Percentiles rank a stretch among this genome's conserved stretches.
Evolutionary conservation across 1,284 basidiomycete genomes (phyloP).

Genomic region (Boletus albobrunnescens): DNA sequence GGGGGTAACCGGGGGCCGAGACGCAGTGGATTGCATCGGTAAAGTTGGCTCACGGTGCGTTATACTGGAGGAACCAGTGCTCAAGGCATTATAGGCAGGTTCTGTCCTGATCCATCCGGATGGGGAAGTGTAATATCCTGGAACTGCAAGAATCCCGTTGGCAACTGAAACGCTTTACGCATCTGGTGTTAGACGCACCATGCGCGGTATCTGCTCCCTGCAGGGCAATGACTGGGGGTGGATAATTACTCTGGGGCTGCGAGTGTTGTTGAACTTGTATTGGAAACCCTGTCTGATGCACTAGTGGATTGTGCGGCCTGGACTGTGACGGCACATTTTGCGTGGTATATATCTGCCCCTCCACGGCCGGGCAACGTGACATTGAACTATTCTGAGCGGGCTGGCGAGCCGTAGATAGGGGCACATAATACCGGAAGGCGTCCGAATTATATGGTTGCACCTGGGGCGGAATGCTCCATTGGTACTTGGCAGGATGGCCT

Average conservation of each 20-base stretch:
- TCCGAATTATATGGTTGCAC: constrained; percentile 6
- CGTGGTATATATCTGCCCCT: constrained; percentile 11
- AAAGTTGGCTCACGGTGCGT: constrained; percentile 1
- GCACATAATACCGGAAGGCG: constrained; percentile 8
- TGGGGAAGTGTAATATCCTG: constrained; percentile 6
- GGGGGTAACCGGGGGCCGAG: constrained; percentile 1
- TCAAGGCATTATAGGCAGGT: background rate
- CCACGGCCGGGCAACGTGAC: constrained; percentile 1
- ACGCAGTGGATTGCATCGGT: background rate
- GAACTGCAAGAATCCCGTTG: constrained; percentile 1
- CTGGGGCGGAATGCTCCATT: constrained; percentile 4
- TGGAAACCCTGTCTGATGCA: constrained; percentile 3
- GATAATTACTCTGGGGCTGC: constrained; percentile 12
- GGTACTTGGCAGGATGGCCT: background rate
- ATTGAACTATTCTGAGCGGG: background rate
- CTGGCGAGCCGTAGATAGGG: background rate
- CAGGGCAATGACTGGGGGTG: constrained; percentile 2
- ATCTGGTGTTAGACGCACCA: constrained; percentile 15
- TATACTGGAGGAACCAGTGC: background rate
- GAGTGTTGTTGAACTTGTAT: constrained; percentile 8
- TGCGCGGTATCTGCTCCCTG: background rate
- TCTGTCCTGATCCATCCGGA: background rate
- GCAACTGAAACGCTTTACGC: background rate
- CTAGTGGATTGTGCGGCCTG: background rate
- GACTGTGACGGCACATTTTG: constrained; percentile 12